phyloP scores from a whole-genome alignment of 176 grass and related monocot species.

The Cenchrus americanus region DNA sequence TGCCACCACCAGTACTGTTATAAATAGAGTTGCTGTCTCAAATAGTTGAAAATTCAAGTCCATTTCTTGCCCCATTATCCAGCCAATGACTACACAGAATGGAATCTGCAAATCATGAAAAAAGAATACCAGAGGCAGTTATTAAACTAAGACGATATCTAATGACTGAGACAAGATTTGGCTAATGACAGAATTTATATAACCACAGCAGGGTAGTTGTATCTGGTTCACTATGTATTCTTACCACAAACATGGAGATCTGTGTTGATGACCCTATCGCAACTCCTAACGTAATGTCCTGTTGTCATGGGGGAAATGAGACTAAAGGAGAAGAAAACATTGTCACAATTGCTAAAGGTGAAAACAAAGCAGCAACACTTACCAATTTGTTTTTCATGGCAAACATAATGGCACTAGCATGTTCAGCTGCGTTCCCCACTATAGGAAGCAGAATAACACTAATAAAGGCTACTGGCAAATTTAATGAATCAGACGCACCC shows the following conservation, averaged over 20 bases:
- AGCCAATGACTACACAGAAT: slow-evolving; percentile 96
- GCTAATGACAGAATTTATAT: slow-evolving; percentile 17
- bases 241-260: slow-evolving; percentile 99
- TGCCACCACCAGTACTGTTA: slow-evolving; percentile 91
- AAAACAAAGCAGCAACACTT: slow-evolving; percentile 25
- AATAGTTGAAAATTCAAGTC: slow-evolving; percentile 99
- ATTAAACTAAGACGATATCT: slow-evolving; percentile 6
- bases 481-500: slow-evolving; percentile 93
- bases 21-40: slow-evolving; percentile 94
- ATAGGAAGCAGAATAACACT: slow-evolving; percentile 99
- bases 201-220: slow-evolving; percentile 28
- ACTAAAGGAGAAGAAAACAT: slow-evolving; percentile 17
- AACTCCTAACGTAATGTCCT: slow-evolving; percentile 97
- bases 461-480: slow-evolving; percentile 93
- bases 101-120: slow-evolving; percentile 71
- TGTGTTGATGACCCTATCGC: slow-evolving; percentile 98
- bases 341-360: slow-evolving; percentile 34
- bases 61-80: slow-evolving; percentile 97
- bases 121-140: background rate
- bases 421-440: slow-evolving; percentile 96
- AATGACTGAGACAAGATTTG: background rate
- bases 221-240: slow-evolving; percentile 28
- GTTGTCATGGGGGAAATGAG: slow-evolving; percentile 38
- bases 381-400: slow-evolving; percentile 99
- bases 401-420: slow-evolving; percentile 99